Conservation (phyloP, 2,329 filamentous ascomycete species). For the Chrysoporthe austroafricana region DNA sequence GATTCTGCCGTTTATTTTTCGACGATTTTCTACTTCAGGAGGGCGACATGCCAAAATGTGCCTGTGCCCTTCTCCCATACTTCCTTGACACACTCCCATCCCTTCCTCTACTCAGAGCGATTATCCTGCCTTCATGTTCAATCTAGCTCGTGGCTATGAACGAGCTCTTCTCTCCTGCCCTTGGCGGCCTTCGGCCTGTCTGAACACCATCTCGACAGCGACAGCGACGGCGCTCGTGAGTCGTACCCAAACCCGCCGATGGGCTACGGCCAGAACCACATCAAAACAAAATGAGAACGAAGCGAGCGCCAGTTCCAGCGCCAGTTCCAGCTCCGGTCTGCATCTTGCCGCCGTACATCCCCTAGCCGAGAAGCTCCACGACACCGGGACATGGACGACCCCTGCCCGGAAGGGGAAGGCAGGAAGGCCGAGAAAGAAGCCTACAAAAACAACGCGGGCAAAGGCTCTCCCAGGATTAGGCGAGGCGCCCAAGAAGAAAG, state of each 20-base stretch:
- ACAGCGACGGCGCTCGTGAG: neutral
- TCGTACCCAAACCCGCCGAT: neutral
- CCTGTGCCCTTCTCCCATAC: neutral
- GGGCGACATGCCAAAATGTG: neutral
- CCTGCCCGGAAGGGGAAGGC: neutral
- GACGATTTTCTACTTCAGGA: neutral
- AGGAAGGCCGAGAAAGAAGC: neutral
- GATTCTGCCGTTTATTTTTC: neutral
- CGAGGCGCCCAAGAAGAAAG: neutral
- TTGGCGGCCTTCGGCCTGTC: slow-evolving; percentile 16
- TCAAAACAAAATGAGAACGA: neutral
- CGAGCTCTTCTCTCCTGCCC: slow-evolving; percentile 17
- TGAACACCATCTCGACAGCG: slow-evolving; percentile 3
- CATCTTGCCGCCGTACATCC: neutral
- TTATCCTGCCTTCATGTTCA: slow-evolving; percentile 23
- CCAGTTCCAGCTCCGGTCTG: neutral
- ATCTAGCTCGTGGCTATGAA: slow-evolving; percentile 20
- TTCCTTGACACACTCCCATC: neutral
- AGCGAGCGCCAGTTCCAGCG: neutral
- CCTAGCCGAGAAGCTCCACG: slow-evolving; percentile 12
- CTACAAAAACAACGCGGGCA: neutral
- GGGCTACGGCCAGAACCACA: neutral
- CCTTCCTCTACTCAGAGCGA: too few species aligned
- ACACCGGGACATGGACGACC: neutral
- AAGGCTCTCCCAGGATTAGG: neutral